Percentiles rank a stretch among this genome's conserved stretches.
These are phyloP conservation scores for Trypanosoma cruzi DNA, from an alignment of 208 protist genomes.

Conservation along the genomic window DNA sequence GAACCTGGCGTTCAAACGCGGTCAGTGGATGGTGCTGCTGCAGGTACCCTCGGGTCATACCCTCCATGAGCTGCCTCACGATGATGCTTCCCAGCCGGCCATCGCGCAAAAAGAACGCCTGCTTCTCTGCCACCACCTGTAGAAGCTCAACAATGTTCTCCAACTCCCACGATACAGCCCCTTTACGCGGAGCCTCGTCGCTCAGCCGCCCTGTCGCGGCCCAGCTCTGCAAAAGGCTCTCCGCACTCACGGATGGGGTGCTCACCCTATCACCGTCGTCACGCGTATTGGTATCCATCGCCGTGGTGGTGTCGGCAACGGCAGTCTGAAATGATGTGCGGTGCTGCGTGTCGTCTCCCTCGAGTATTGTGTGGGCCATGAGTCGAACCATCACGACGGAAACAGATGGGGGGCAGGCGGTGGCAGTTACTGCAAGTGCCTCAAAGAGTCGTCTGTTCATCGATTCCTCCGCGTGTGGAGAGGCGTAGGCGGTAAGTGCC, in stretches of 20 bases:
- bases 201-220: conserved; percentile 23
- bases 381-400: conserved; percentile 34
- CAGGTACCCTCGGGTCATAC: conserved; percentile 30
- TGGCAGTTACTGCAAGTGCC: conserved; percentile 34
- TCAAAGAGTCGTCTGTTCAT: conserved; percentile 30
- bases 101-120: neutral
- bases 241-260: neutral
- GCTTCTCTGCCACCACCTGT: conserved; percentile 27
- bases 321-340: neutral
- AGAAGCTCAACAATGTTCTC: conserved; percentile 42
- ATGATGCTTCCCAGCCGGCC: neutral
- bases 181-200: neutral
- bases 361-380: conserved; percentile 30
- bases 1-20: conserved; percentile 20
- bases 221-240: conserved; percentile 9
- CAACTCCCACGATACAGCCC: conserved; percentile 28
- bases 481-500: conserved; percentile 28
- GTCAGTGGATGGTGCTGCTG: conserved; percentile 23
- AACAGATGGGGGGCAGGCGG: conserved; percentile 35
- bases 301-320: neutral
- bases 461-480: conserved; percentile 36
- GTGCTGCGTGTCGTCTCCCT: conserved; percentile 1
- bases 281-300: neutral
- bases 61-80: conserved; percentile 31
- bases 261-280: neutral